Percentiles rank a stretch among this genome's conserved stretches.
Conservation (phyloP, 805 yeast species). For the Komagataella pastoris region DNA sequence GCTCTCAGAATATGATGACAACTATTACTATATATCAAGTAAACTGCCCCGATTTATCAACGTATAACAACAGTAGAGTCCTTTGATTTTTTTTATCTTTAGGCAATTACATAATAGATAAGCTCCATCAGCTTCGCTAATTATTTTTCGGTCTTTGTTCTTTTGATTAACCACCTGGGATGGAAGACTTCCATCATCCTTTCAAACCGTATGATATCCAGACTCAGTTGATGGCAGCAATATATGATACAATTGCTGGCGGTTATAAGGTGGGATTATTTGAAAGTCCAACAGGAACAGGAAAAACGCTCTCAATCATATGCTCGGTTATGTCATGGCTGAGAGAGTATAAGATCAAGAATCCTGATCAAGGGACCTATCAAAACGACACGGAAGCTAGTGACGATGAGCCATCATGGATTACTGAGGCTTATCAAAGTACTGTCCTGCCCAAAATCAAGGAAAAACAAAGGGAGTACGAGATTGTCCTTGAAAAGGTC, state of each 20-base stretch:
- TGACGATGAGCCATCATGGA: conserved; percentile 30
- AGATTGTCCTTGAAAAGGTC: conserved; percentile 23
- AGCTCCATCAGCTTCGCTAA: neutral
- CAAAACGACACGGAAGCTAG: conserved; percentile 18
- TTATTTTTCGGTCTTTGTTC: neutral
- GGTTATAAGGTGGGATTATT: conserved; percentile 60
- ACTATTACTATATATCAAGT: too few relatives aligned
- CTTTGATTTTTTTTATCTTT: neutral
- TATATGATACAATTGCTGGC: conserved; percentile 46
- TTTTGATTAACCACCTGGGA: neutral
- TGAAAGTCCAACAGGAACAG: conserved; percentile 93
- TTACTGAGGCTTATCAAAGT: conserved; percentile 16
- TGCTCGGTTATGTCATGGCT: conserved; percentile 84
- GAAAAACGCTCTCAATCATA: conserved; percentile 78
- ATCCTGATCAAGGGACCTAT: conserved; percentile 5
- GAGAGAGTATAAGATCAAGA: conserved; percentile 22
- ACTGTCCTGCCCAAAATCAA: conserved; percentile 17
- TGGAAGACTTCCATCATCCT: conserved; percentile 52
- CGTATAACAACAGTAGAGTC: too few relatives aligned
- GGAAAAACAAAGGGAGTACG: conserved; percentile 23
- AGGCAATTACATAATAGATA: neutral
- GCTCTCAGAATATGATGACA: neutral
- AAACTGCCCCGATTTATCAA: too few relatives aligned
- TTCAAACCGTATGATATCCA: conserved; percentile 74
- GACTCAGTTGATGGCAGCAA: conserved; percentile 55